Conservation (phyloP, 495 filamentous ascomycete species). For the Xylaria grammica region DNA sequence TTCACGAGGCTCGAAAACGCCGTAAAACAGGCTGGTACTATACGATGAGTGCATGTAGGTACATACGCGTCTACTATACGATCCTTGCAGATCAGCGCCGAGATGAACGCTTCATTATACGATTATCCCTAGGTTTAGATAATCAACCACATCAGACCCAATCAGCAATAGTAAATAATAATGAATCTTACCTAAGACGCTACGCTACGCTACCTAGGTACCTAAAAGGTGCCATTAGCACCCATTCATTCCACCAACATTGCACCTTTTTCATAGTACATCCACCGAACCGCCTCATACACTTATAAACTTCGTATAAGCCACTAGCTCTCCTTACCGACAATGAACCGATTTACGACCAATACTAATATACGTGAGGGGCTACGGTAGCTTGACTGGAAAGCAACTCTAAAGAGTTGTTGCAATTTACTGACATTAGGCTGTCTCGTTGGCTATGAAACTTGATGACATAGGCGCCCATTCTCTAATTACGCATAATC, state of each 20-base stretch:
- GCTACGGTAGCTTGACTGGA: neutral
- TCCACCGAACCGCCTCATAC: too few relatives aligned
- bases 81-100: neutral
- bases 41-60: conserved; percentile 11
- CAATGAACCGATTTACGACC: neutral
- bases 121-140: neutral
- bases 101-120: neutral
- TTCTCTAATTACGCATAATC: neutral
- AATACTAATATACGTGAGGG: neutral
- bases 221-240: too few relatives aligned
- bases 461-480: neutral
- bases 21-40: neutral
- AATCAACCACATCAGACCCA: neutral
- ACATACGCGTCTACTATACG: conserved; percentile 15
- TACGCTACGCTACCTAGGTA: neutral
- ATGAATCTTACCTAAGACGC: neutral
- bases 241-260: too few relatives aligned
- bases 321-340: neutral
- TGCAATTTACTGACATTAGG: conserved; percentile 1
- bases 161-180: neutral
- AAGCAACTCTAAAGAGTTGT: neutral
- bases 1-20: neutral
- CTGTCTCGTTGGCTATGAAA: conserved; percentile 8
- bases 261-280: too few relatives aligned
- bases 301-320: neutral